Evolutionary conservation across 306 rosid genomes (phyloP).

Genomic region (Rubus idaeus): DNA sequence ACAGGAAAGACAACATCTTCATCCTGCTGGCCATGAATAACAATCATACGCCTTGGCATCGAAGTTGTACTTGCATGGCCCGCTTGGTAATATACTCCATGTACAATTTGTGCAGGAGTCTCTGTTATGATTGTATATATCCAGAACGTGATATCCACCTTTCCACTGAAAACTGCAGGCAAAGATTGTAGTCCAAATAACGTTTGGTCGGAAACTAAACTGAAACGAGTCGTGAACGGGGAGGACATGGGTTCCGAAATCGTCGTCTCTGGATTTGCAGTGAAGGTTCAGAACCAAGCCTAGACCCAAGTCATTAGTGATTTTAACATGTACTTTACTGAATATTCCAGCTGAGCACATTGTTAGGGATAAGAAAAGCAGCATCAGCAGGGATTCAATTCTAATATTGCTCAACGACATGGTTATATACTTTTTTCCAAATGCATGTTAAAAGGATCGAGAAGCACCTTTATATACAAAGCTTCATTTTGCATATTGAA

Average conservation of each 20-base stretch:
- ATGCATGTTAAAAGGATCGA: not conserved
- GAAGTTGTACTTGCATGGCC: not conserved
- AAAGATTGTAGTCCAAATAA: not conserved
- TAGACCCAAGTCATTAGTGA: not conserved
- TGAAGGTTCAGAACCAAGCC: not conserved
- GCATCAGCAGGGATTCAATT: not conserved
- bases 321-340: not conserved
- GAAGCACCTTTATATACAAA: not conserved
- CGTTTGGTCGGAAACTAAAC: not conserved
- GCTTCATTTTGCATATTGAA: not conserved
- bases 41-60: not conserved
- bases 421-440: not conserved
- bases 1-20: too few species aligned
- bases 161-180: slow-evolving; percentile 6
- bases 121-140: not conserved
- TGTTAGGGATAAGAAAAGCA: not conserved
- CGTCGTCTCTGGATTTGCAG: not conserved
- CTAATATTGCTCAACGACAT: not conserved
- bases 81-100: not conserved
- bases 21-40: not conserved
- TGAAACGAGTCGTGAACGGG: not conserved
- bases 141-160: not conserved
- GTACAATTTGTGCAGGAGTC: not conserved
- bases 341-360: not conserved
- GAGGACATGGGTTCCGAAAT: slow-evolving; percentile 1